phyloP scores from a whole-genome alignment of 2,329 filamentous ascomycete genomes.

The Lasiodiplodia gonubiensis region DNA sequence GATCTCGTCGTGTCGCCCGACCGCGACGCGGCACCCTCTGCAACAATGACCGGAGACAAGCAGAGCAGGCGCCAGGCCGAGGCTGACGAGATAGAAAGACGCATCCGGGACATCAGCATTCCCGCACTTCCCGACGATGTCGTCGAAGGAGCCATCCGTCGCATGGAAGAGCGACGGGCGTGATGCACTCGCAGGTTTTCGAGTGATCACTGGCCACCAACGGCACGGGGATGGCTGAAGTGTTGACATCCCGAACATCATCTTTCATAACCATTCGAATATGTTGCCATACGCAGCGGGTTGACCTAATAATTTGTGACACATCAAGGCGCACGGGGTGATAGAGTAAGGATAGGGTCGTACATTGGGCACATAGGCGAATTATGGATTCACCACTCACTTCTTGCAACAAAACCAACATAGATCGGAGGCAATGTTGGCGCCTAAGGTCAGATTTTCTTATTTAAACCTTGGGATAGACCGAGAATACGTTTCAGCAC shows the following conservation, averaged over 20 bases:
- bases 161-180: conserved; percentile 25
- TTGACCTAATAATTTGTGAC: background rate
- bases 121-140: conserved; percentile 27
- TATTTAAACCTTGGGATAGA: background rate
- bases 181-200: background rate
- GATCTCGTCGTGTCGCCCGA: conserved; percentile 39
- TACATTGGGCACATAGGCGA: background rate
- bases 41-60: conserved; percentile 32
- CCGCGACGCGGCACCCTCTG: background rate
- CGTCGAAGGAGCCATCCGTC: conserved; percentile 25
- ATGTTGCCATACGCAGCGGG: background rate
- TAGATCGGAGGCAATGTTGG: background rate
- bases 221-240: background rate
- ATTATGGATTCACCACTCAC: background rate
- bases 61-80: conserved; percentile 25
- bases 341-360: background rate
- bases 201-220: background rate
- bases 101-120: conserved; percentile 21
- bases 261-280: background rate
- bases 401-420: background rate
- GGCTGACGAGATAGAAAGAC: background rate
- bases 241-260: background rate
- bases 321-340: background rate
- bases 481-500: conserved; percentile 6
- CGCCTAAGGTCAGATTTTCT: background rate